phyloP scores from a whole-genome alignment of 257 asterid species.

The Gentiana straminea region DNA sequence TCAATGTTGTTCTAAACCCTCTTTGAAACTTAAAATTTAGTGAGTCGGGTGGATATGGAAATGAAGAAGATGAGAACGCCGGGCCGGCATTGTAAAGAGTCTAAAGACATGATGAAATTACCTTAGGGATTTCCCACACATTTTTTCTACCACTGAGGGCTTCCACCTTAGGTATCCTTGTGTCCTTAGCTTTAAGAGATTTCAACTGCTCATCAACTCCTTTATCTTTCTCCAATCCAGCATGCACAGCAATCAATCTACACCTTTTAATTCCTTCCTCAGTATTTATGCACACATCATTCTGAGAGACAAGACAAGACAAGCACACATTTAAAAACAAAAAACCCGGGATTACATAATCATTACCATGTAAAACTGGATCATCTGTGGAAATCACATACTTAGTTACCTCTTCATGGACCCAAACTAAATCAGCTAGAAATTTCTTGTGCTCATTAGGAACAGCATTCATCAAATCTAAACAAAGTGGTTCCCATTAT shows the following conservation, averaged over 20 bases:
- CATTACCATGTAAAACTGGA: no score
- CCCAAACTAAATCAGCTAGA: conserved; percentile 85
- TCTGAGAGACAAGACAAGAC: conserved; percentile 25
- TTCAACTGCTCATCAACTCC: conserved; percentile 50
- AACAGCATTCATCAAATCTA: conserved; percentile 73
- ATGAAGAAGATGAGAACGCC: not conserved
- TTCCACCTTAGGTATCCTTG: conserved; percentile 73
- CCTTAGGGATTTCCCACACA: conserved; percentile 87
- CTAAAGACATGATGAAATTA: conserved; percentile 13
- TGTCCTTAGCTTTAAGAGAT: conserved; percentile 62
- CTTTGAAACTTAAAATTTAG: not conserved
- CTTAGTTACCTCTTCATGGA: conserved; percentile 67
- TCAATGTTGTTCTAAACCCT: no score
- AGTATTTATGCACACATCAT: conserved; percentile 60
- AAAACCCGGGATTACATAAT: not conserved
- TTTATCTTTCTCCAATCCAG: conserved; percentile 67
- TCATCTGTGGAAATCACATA: not conserved
- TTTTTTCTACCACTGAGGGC: conserved; percentile 75
- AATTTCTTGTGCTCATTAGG: conserved; percentile 80
- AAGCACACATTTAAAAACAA: conserved; percentile 1
- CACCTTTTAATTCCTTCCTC: conserved; percentile 46
- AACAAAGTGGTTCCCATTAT: not conserved
- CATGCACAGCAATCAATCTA: conserved; percentile 78
- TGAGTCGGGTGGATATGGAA: not conserved
- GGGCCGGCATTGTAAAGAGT: no score